These are phyloP conservation scores for Penicillium palitans DNA, from an alignment of 2,329 filamentous ascomycete species.

Conservation along the genomic window DNA sequence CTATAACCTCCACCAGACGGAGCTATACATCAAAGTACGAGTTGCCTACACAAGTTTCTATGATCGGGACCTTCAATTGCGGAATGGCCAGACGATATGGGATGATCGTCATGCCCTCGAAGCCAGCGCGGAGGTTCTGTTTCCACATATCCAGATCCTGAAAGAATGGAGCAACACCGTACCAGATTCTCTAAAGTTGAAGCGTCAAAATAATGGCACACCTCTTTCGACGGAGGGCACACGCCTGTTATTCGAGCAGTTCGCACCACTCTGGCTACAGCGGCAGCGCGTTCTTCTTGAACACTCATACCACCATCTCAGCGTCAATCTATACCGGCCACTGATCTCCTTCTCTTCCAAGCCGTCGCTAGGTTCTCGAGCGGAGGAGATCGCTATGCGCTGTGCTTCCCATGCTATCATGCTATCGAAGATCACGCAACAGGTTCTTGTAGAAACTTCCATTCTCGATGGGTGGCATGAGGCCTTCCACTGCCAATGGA, in stretches of 20 bases:
- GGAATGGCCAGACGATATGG: slow-evolving; percentile 26
- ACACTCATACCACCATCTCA: slow-evolving; percentile 44
- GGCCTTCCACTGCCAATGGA: slow-evolving; percentile 33
- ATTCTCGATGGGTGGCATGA: slow-evolving; percentile 32
- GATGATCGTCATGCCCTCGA: slow-evolving; percentile 34
- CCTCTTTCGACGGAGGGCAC: slow-evolving; percentile 45
- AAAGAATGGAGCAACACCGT: slow-evolving; percentile 37
- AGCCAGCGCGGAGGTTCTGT: slow-evolving; percentile 35
- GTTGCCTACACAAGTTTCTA: slow-evolving; percentile 20
- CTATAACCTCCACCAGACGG: slow-evolving; percentile 19
- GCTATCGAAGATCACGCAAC: slow-evolving; percentile 43
- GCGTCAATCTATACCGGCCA: slow-evolving; percentile 42
- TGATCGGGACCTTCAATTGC: slow-evolving; percentile 20
- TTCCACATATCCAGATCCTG: slow-evolving; percentile 29
- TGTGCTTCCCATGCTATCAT: slow-evolving; percentile 40
- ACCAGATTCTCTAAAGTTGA: slow-evolving; percentile 42
- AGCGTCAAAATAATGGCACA: slow-evolving; percentile 33
- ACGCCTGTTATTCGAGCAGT: slow-evolving; percentile 36
- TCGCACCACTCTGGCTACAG: slow-evolving; percentile 45
- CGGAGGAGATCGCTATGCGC: slow-evolving; percentile 30
- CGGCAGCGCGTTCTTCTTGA: slow-evolving; percentile 47
- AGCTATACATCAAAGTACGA: slow-evolving; percentile 13
- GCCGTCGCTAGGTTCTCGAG: slow-evolving; percentile 12
- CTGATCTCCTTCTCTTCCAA: slow-evolving; percentile 40
- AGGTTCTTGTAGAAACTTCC: slow-evolving; percentile 26